Evolutionary conservation across 129 eudicot species (phyloP).

Genomic region (Pseudognaphalium luteoalbum): DNA sequence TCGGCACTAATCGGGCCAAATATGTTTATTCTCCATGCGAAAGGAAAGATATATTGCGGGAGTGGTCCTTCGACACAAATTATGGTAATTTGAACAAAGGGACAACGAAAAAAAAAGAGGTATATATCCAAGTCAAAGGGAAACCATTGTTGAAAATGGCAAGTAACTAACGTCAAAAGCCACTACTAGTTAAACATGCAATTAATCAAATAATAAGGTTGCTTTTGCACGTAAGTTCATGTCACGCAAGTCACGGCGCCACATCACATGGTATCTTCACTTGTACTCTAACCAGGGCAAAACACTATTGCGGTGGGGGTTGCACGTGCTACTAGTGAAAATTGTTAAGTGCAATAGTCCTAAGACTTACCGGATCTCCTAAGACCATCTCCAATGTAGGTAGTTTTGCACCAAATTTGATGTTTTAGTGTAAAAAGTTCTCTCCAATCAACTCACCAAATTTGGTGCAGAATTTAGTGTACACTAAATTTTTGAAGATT

Average conservation of each 20-base stretch:
- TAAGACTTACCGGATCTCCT: no score
- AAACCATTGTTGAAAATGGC: constrained; percentile 12
- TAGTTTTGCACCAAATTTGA: no score
- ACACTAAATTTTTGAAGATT: no score
- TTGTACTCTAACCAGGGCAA: neutral
- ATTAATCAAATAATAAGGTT: neutral
- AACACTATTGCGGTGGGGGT: no score
- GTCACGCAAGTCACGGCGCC: neutral
- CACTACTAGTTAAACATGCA: neutral
- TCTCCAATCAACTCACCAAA: no score
- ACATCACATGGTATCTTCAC: neutral
- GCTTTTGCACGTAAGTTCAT: constrained; percentile 4
- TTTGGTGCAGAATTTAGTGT: no score
- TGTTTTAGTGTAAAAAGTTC: no score
- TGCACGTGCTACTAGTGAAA: no score
- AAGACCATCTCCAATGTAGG: no score
- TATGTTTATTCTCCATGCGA: neutral
- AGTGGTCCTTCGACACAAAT: constrained; percentile 10
- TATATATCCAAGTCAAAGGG: neutral
- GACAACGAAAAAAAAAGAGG: neutral
- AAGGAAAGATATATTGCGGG: neutral
- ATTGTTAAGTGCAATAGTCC: no score
- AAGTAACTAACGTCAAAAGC: constrained; percentile 10
- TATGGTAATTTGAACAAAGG: neutral
- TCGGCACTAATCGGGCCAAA: neutral